phyloP scores from a whole-genome alignment of 2,329 filamentous ascomycete species.

The Hirsutella thompsonii region DNA sequence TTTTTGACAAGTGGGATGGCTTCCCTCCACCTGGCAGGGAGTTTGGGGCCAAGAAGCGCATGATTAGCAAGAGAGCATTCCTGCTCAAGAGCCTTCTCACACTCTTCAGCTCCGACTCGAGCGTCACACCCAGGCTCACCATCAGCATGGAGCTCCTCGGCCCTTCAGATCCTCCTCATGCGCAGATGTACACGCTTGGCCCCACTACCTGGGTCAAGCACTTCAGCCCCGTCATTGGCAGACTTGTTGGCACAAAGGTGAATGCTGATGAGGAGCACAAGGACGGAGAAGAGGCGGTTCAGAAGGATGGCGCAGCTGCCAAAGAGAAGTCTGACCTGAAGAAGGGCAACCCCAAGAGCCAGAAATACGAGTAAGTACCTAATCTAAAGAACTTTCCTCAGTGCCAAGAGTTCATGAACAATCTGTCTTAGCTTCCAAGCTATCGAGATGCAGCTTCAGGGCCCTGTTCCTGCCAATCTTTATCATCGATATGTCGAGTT shows the following conservation, averaged over 20 bases:
- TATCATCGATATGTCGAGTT: constrained; percentile 95
- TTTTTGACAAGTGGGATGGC: constrained; percentile 56
- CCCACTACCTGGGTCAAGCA: constrained; percentile 69
- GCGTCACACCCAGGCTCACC: constrained; percentile 57
- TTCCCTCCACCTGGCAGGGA: constrained; percentile 43
- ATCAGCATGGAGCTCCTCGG: constrained; percentile 72
- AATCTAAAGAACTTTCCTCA: too few relatives aligned
- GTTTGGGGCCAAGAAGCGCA: constrained; percentile 68
- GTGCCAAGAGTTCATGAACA: too few relatives aligned
- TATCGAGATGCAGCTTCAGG: constrained; percentile 76
- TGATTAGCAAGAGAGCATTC: constrained; percentile 80
- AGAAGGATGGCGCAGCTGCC: not conserved
- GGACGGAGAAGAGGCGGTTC: constrained; percentile 7
- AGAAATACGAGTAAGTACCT: constrained; percentile 57
- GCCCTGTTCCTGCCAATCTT: constrained; percentile 65
- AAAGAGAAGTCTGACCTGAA: constrained; percentile 13
- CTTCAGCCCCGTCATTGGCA: constrained; percentile 78
- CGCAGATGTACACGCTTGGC: constrained; percentile 64
- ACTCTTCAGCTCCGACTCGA: constrained; percentile 44
- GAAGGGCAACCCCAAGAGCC: constrained; percentile 34
- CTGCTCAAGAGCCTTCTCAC: constrained; percentile 55
- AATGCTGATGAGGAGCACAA: constrained; percentile 43
- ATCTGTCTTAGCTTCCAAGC: constrained; percentile 73
- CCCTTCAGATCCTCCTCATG: constrained; percentile 55
- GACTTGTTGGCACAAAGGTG: constrained; percentile 61